These are phyloP conservation scores for Eimeria tenella DNA, from an alignment of 169 alveolate species.

Conservation along the genomic window DNA sequence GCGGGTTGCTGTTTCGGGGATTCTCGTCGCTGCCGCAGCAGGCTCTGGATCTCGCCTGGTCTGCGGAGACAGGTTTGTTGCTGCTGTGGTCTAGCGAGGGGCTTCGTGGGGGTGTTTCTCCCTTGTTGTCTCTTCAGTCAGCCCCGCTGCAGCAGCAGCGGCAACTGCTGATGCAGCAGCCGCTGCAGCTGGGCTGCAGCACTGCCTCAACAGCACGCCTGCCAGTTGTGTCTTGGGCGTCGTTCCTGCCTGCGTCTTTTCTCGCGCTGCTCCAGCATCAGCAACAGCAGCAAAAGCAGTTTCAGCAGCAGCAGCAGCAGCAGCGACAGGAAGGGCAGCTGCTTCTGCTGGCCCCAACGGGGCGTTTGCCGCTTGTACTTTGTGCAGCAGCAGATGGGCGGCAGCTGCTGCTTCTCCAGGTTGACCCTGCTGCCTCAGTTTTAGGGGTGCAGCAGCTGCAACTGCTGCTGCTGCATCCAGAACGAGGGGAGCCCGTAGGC, in stretches of 20 bases:
- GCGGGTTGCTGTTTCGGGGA: constrained; percentile 60
- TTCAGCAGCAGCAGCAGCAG: constrained; percentile 55
- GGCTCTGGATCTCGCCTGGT: constrained; percentile 27
- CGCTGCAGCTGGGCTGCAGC: constrained; percentile 3
- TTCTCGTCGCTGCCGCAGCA: constrained; percentile 50
- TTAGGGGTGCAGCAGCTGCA: constrained; percentile 73
- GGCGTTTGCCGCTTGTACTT: constrained; percentile 56
- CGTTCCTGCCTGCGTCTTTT: constrained; percentile 37
- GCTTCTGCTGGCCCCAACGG: constrained; percentile 23
- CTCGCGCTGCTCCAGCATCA: constrained; percentile 60
- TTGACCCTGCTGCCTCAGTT: constrained; percentile 34
- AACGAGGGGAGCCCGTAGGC: neutral
- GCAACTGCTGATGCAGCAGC: neutral
- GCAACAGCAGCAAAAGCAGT: constrained; percentile 40
- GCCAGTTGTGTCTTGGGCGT: constrained; percentile 29
- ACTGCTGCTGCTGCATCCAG: constrained; percentile 12
- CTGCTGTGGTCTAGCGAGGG: constrained; percentile 52
- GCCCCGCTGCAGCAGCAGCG: constrained; percentile 71
- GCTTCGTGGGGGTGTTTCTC: neutral
- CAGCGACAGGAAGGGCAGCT: neutral
- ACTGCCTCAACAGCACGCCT: neutral
- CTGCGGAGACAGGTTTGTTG: constrained; percentile 65
- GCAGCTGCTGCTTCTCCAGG: constrained; percentile 66
- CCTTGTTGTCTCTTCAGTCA: constrained; percentile 39
- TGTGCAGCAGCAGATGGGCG: constrained; percentile 55